These are phyloP conservation scores for Naganishia sp. DNA, from an alignment of 1,284 basidiomycete genomes.

Conservation along the genomic window DNA sequence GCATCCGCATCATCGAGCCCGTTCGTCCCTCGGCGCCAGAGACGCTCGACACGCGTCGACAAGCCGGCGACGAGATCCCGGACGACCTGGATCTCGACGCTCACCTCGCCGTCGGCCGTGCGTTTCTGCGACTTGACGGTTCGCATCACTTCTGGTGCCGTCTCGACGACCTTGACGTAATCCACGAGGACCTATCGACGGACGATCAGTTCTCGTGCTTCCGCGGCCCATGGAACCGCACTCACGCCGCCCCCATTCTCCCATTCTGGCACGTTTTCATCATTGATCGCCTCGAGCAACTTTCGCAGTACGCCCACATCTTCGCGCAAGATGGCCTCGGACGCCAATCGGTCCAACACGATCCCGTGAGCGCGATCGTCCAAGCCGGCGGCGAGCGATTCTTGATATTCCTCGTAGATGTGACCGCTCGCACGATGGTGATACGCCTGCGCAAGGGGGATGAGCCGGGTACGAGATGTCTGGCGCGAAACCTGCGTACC, in stretches of 20 bases:
- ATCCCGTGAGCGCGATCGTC: conserved; percentile 77
- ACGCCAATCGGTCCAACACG: conserved; percentile 78
- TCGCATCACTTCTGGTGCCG: background rate
- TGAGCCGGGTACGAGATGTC: conserved; percentile 5
- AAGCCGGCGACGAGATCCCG: conserved; percentile 3
- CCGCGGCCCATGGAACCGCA: background rate
- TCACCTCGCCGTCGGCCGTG: background rate
- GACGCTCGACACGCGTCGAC: conserved; percentile 12
- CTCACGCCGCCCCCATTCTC: conserved; percentile 73
- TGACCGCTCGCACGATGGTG: conserved; percentile 65
- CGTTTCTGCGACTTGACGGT: conserved; percentile 4
- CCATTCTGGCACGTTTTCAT: conserved; percentile 70
- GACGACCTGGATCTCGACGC: background rate
- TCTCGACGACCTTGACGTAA: conserved; percentile 22
- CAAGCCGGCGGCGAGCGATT: conserved; percentile 70
- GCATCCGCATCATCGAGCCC: conserved; percentile 2
- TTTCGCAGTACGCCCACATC: conserved; percentile 72
- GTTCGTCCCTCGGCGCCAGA: conserved; percentile 7
- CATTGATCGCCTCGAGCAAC: conserved; percentile 71
- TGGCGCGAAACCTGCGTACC: conserved; percentile 55
- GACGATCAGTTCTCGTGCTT: background rate
- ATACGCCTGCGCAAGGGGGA: conserved; percentile 60
- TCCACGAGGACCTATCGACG: conserved; percentile 20
- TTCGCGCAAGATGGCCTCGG: conserved; percentile 80
- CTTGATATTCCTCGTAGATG: conserved; percentile 73